Base-by-base conservation (phyloP, 257 asterid species). In the Anisodus tanguticus region DNA sequence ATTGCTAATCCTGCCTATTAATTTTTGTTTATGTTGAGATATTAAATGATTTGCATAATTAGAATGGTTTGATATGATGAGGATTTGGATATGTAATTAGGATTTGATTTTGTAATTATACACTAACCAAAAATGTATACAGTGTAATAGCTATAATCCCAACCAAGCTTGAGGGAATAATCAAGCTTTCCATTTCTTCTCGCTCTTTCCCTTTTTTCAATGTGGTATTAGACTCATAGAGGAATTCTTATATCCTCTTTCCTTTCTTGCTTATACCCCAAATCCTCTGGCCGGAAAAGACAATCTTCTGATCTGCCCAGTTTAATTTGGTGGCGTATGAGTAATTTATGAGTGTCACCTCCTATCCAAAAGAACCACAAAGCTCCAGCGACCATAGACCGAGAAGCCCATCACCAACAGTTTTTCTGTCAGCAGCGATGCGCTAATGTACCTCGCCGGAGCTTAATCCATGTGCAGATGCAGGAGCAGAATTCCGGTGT, bases 131-230 rank as follows among this genome's bases (percentile, higher is more conserved):
- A 39, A 68, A 39, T 68, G 26, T 37, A 68, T 68, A 68, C 26
- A 67, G 13, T 35, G 49, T 35, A 13, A 35, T 67, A 67, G 49
- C 31, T 69, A 16, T 69, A 16, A 69, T 69, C 77, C 77, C 53
- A 16, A 8, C 77, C 53, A 39, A 39, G 77, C 77, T 69, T 69
- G 53, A 69, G 77, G 74, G 77, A 69, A 69, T 47, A 69, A 39
- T 69, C 77, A 15, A 69, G 53, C 31, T 69, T 69, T 39, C 77
- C 13, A 15, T 69, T 69, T 69, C 31, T 15, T 69, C 53, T 69
- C 77, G 39, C 39, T 39, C 77, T 69, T 69, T 39, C 53, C 77
- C 31, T 39, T 16, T 69, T 26, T 39, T 69, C 54, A 69, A 69
- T 69, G 6, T 62, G 77, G 77, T 68, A 68, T 69, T 39, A 69